Percentiles rank a stretch among this genome's conserved stretches.
phyloP scores from a whole-genome alignment of 768 basidiomycete species.

The Rhizopogon sp. region DNA sequence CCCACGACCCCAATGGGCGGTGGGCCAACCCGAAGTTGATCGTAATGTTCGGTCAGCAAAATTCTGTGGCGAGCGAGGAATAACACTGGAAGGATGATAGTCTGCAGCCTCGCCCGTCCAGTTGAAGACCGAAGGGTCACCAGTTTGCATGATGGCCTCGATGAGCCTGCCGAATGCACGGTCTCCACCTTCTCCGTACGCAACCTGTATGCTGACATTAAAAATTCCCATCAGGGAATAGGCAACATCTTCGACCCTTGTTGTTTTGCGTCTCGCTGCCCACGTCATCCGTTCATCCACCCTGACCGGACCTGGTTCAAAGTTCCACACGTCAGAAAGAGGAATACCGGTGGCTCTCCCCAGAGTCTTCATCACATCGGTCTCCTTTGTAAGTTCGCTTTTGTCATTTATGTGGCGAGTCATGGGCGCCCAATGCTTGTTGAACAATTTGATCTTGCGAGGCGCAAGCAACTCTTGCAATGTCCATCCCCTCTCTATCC shows the following conservation, averaged over 20 bases:
- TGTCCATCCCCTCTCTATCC: conserved; percentile 4
- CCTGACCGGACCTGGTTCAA: too few species aligned
- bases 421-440: not conserved
- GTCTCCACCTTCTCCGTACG: conserved; percentile 12
- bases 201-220: conserved; percentile 6
- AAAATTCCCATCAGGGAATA: conserved; percentile 13
- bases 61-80: too few species aligned
- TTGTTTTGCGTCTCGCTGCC: conserved; percentile 13
- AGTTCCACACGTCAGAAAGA: too few species aligned
- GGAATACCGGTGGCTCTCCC: too few species aligned
- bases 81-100: too few species aligned
- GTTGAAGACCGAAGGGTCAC: conserved; percentile 1
- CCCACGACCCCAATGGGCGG: too few species aligned
- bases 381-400: too few species aligned
- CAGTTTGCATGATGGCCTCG: not conserved
- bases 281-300: conserved; percentile 5
- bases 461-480: conserved; percentile 5
- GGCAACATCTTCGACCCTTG: conserved; percentile 10
- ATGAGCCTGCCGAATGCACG: conserved; percentile 2
- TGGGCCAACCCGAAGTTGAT: too few species aligned
- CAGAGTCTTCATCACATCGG: too few species aligned
- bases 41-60: too few species aligned
- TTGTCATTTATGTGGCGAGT: too few species aligned
- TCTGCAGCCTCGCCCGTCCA: not conserved
- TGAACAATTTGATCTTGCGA: conserved; percentile 1